Base-by-base conservation (phyloP, 78 protist species). In the Protostelium mycophagum region DNA sequence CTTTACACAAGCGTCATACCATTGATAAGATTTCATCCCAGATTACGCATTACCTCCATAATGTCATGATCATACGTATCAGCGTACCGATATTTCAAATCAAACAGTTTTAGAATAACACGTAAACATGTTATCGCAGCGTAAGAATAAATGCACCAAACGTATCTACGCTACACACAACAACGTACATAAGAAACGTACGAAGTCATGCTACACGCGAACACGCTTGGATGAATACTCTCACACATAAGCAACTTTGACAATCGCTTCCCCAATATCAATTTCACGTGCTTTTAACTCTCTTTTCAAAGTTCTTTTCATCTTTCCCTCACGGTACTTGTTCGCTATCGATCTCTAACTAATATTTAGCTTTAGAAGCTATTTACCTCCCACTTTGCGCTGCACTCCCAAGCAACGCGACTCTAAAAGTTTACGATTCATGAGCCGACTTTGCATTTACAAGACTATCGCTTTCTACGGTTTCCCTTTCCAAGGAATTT, bases 241-340 rank as follows among this genome's bases (percentile, higher is more conserved):
- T n/a, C n/a, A 85, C 23, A 35, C 35, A 83, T 63, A 83, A 0
- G 85, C 85, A 86, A 83, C 36, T 86, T 36, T 36, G 38, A 39
- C 51, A 90, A 90, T 83, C 93, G 93, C 93, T 90, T 90, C 93
- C 93, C 87, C 88, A 89, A 36, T 86, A 89, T 86, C 87, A 88
- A 85, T 89, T 87, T 89, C 91, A 89, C 85, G 86, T 89, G 39
- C 93, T 38, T 96, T 96, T 96, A 38, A 96, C 96, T 90, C 96
- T 93, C 95, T 94, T 94, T 94, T 96, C 97, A 96, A 91, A 91
- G 97, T 96, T 86, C 97, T 96, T 96, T 96, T 91, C 97, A 96
- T 95, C 97, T 96, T 96, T 94, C 97, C 97, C 89, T 96, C 97
- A 93, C 96, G 89, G 97, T 96, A 96, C 97, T 96, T 96, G 96